These are phyloP conservation scores for Hymenoscyphus fructigenus DNA, from an alignment of 2,329 filamentous ascomycete species.

Conservation along the genomic window DNA sequence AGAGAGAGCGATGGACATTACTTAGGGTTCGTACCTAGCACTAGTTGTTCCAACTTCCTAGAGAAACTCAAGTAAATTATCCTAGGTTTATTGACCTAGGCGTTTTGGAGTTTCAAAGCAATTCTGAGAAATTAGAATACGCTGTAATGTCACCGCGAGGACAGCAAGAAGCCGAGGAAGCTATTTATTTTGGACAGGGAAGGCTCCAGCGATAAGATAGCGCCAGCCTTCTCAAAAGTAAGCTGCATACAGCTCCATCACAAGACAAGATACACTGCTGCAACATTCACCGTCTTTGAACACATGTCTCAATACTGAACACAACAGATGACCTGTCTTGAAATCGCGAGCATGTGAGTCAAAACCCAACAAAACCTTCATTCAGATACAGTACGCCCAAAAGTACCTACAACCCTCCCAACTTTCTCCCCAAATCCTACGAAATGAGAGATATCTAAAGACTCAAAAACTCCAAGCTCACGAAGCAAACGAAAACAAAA, in stretches of 20 bases:
- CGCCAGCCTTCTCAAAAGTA: background rate
- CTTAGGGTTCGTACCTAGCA: too few relatives aligned
- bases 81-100: too few relatives aligned
- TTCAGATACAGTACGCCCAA: too few relatives aligned
- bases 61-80: too few relatives aligned
- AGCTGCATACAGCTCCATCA: background rate
- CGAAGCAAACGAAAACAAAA: background rate
- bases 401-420: background rate
- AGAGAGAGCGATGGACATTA: too few relatives aligned
- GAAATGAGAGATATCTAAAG: background rate
- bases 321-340: constrained; percentile 14
- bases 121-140: background rate
- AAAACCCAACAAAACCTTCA: too few relatives aligned
- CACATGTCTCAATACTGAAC: constrained; percentile 16
- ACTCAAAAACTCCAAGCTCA: background rate
- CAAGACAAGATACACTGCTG: background rate
- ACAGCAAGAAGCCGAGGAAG: background rate
- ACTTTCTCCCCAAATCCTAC: background rate
- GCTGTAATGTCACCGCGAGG: too few relatives aligned
- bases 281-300: background rate
- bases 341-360: constrained; percentile 21
- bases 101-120: too few relatives aligned
- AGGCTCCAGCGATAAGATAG: background rate
- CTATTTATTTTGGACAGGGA: background rate
- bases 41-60: too few relatives aligned